These are phyloP conservation scores for Cordyceps cateniannulata DNA, from an alignment of 2,329 filamentous ascomycete species.

Conservation along the genomic window DNA sequence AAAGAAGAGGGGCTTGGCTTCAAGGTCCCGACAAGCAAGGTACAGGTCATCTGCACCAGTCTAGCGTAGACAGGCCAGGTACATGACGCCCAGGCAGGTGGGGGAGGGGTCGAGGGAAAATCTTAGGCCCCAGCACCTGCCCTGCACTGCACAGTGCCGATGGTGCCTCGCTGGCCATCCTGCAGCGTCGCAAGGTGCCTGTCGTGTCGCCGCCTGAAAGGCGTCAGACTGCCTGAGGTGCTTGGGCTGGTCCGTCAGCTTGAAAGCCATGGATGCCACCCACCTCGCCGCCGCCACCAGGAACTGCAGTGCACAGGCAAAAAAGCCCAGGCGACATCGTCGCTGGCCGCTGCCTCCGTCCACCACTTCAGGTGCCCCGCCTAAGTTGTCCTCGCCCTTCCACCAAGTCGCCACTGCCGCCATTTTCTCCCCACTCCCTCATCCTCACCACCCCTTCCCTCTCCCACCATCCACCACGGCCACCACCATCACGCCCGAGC, in stretches of 20 bases:
- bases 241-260: neutral
- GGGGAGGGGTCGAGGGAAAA: slow-evolving; percentile 7
- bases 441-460: neutral
- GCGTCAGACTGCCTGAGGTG: neutral
- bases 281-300: neutral
- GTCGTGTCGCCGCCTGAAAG: neutral
- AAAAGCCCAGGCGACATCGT: too few species aligned
- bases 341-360: neutral
- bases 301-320: neutral
- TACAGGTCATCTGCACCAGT: slow-evolving; percentile 31
- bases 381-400: neutral
- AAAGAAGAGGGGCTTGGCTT: slow-evolving; percentile 2
- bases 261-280: too few species aligned
- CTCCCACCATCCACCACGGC: neutral
- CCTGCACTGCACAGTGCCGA: neutral
- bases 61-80: slow-evolving; percentile 28
- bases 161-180: neutral
- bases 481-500: neutral
- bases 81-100: slow-evolving; percentile 22
- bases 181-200: neutral
- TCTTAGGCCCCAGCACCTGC: neutral
- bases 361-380: neutral
- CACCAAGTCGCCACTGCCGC: slow-evolving; percentile 21
- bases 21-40: slow-evolving; percentile 24
- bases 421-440: slow-evolving; percentile 21